Base-by-base conservation (phyloP, 768 basidiomycete species). In the Lactarius sp. region DNA sequence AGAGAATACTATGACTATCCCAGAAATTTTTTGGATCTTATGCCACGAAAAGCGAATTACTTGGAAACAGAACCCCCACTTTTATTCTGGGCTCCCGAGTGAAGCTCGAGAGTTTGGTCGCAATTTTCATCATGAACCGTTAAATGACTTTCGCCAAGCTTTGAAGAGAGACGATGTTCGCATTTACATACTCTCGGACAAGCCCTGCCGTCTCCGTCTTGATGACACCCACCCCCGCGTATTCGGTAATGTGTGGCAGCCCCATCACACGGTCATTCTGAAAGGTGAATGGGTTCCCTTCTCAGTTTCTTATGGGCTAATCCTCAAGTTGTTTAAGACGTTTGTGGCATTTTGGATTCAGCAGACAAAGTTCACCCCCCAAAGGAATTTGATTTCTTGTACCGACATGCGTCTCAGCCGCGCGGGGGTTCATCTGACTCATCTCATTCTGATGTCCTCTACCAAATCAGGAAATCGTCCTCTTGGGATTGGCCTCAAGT, bases 241-340 rank as follows among this genome's bases (percentile, higher is more conserved):
- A 22, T 59, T 41, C 22, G 61, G 60, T 14, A 61, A 61, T 18
- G 3, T 61, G 27, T 61, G 60, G 60, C 55, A 49, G 37, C 60
- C 60, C 12, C 14, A 49, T 34, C 2, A 31, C 20, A 49, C 16
- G 27, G 46, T 61, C 37, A 61, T 61, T 16, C 46, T 61, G 52
- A 61, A 61, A 47, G 57, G 57, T 58, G 57, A 47, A 27, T 58
- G 10, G 12, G 13, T 31, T 39, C 13, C 18, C 12, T 10, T 12
- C 37, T 7, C 9, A 7, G 1, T 33, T 20, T 31, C 34, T 13
- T n/a, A 22, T 22, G 7, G 13, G 18, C 22, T 9, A 39, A 37
- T 31, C 2, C 47, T 18, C 1, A 41, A n/a, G 2, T 49, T 18
- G 18, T 49, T 51, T 16, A 50, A 59, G 57, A 59, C 41, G 3